Base-by-base conservation (phyloP, 2,329 filamentous ascomycete genomes). In the Cladosporium colombiae region DNA sequence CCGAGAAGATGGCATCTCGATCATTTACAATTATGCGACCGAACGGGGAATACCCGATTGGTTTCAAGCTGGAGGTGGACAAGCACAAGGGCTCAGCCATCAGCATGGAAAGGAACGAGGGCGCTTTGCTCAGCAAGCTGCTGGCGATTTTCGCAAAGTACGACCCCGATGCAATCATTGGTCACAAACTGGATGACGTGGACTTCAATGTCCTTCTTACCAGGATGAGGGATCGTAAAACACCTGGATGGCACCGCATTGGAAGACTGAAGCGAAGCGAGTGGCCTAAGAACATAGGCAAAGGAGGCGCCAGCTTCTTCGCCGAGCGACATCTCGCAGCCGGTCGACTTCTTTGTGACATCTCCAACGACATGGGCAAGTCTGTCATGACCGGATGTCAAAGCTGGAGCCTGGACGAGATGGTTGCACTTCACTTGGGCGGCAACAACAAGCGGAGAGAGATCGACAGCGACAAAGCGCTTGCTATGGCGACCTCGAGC, bases 301-400 rank as follows among this genome's bases (percentile, higher is more conserved):
- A 92, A 76, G 88, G 90, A 56, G 92, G 92, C 31, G 91, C 92
- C 35, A 95, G 91, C 73, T 95, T 97, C 75, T 98, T 97, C 76
- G 91, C 91, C 1, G 95, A 99, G 78, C 89, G 94, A 66, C 92
- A 97, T 75, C 80, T 99, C 65, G 90, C 97, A 70, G 87, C 93
- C 68, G 95, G 95, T 49, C 89, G 95, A 72, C 82, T 99, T 67
- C 86, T 98, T 65, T 98, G 95, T 77, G 95, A 99, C 80, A 83
- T 98, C 67, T 93, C 90, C 66, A 99, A 99, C 76, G 95, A 99
- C 72, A 91, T 96, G 74, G 95, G 95, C 78, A 98, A 97, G 82
- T 97, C 94, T 13, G 87, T 93, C 70, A 98, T 98, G 94, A 89
- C 87, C 73, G 97, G 96, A 80, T 99, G 95, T 78, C 94, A 97